Evolutionary conservation across 768 basidiomycete species (phyloP), one percentile per base, ranked within the genome.

Genomic region (Suillus lakei): DNA sequence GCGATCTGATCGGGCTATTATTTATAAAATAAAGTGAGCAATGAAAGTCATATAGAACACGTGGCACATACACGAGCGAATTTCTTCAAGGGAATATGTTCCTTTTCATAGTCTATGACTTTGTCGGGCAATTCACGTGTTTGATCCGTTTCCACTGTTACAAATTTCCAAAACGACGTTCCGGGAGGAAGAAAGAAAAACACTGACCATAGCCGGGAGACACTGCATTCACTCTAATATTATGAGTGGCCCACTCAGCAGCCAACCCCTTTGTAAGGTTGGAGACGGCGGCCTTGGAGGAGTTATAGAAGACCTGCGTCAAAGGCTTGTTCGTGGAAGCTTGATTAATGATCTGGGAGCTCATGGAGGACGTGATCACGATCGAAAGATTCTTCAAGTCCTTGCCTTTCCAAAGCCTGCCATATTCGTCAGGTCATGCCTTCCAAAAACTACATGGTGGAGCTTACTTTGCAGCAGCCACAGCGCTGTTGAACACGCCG

Each of bases 231-330:
- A 88, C 86, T 8, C 87, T 79, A 55, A 91, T 89, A 7, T 71
- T 88, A 5, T 71, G 73, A 80, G 73, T 68, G 0, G 86, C 85
- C 88, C 91, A 82, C 73, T 91, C 89, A 18, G 85, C 82, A 1
- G 90, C 87, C n/a, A 91, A 78, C 1, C 84, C 85, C 64, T 86
- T 87, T 0, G 83, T 78, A 59, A 91, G 85, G 50, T 84, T 84
- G 54, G 88, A 86, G 0, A 85, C 86, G 9, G 91, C 91, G 0
- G 86, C 89, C 77, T 91, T 91, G 66, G 86, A 88, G 2, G 89
- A 87, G 69, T 91, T 91, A 10, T 23, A 34, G 61, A 69, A 32
- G 0, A 83, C 87, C 76, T 88, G 88, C 13, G 82, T 84, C 53
- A 88, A 73, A 4, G 87, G 77, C 67, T 80, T 70, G 70, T 84